Evolutionary conservation across 2,329 filamentous ascomycete species (phyloP).

Genomic region (Paracorniculantispora psalliotae): DNA sequence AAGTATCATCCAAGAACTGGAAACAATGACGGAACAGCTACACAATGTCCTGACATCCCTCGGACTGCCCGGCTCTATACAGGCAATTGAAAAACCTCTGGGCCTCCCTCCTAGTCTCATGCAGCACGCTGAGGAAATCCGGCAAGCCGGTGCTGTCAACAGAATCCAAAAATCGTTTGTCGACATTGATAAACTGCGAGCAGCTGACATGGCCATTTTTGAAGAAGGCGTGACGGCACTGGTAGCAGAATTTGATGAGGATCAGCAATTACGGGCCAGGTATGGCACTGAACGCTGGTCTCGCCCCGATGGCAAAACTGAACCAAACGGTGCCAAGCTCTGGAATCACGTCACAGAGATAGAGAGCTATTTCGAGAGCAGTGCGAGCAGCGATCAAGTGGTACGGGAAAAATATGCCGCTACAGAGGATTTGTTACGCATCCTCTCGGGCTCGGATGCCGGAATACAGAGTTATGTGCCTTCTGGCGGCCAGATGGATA

Average conservation of each 20-base stretch:
- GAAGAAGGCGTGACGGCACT: constrained; percentile 78
- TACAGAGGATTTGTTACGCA: constrained; percentile 66
- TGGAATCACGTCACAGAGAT: constrained; percentile 74
- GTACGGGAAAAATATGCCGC: constrained; percentile 75
- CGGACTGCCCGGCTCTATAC: constrained; percentile 85
- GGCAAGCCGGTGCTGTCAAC: constrained; percentile 81
- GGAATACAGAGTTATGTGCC: constrained; percentile 86
- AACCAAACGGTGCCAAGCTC: constrained; percentile 62
- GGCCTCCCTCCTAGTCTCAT: constrained; percentile 80
- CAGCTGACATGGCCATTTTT: constrained; percentile 71
- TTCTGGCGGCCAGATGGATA: constrained; percentile 70
- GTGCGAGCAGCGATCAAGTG: constrained; percentile 49
- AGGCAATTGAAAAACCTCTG: constrained; percentile 90
- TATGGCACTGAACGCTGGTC: constrained; percentile 86
- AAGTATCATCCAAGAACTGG: constrained; percentile 78
- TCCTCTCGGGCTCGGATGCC: constrained; percentile 75
- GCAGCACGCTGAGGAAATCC: constrained; percentile 88
- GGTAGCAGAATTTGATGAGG: constrained; percentile 75
- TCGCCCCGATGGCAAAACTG: constrained; percentile 63
- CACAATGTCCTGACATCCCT: constrained; percentile 76
- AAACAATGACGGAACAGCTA: constrained; percentile 72
- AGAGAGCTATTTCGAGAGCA: constrained; percentile 74
- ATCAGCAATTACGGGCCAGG: constrained; percentile 67
- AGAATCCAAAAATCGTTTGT: constrained; percentile 74
- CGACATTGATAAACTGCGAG: constrained; percentile 85